Evolutionary conservation across 805 yeast species (phyloP).

Genomic region (Wickerhamiella domercqiae): DNA sequence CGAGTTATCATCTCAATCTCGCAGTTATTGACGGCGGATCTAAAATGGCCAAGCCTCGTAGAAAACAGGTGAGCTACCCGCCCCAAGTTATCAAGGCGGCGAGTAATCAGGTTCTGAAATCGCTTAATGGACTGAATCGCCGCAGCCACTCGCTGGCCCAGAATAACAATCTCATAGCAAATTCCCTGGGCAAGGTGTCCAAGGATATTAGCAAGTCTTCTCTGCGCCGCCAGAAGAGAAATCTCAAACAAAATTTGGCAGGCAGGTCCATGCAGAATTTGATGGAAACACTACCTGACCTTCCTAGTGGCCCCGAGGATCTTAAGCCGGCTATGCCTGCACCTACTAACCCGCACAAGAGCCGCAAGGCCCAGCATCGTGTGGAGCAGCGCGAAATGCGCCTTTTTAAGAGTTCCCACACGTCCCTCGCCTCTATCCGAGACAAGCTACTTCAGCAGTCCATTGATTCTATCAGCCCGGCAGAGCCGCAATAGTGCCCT

Average conservation of each 20-base stretch:
- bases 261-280: slow-evolving; percentile 16
- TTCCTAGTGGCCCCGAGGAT: slow-evolving; percentile 6
- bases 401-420: neutral
- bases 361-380: slow-evolving; percentile 14
- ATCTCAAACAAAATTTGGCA: slow-evolving; percentile 14
- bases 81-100: slow-evolving; percentile 17
- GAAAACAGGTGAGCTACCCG: slow-evolving; percentile 13
- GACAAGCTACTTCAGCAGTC: neutral
- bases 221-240: slow-evolving; percentile 14
- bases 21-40: no score
- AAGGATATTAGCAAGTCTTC: slow-evolving; percentile 12
- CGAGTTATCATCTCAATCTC: neutral
- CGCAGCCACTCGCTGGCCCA: slow-evolving; percentile 4
- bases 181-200: slow-evolving; percentile 11
- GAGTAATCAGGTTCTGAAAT: slow-evolving; percentile 17
- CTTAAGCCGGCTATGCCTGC: neutral
- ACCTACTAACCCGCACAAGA: slow-evolving; percentile 10
- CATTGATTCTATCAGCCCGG: no score
- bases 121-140: slow-evolving; percentile 13
- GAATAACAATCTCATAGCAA: slow-evolving; percentile 14
- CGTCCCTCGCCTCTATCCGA: neutral
- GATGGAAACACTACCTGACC: slow-evolving; percentile 11
- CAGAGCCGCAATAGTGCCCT: no score
- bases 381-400: slow-evolving; percentile 12
- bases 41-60: neutral